Conservation (phyloP, 495 filamentous ascomycete species). For the Cudoniella acicularis region DNA sequence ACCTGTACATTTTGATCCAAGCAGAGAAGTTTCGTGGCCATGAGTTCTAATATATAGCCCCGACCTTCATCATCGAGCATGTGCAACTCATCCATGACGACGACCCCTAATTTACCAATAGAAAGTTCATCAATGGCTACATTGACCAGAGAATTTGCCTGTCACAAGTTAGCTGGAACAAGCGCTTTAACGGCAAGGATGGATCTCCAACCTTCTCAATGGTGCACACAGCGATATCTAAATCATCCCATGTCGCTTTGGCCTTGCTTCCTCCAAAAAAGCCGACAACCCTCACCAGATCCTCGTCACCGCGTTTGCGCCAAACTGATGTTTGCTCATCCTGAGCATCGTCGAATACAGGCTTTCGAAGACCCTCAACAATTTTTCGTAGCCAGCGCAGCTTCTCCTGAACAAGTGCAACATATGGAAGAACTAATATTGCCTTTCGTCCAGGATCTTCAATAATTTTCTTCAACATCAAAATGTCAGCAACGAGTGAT, state of each 20-base stretch:
- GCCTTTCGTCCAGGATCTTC: constrained; percentile 64
- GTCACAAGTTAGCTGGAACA: constrained; percentile 20
- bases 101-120: constrained; percentile 58
- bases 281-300: constrained; percentile 59
- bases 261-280: constrained; percentile 72
- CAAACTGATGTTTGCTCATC: constrained; percentile 29
- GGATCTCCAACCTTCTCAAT: constrained; percentile 74
- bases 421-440: constrained; percentile 75
- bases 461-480: constrained; percentile 70
- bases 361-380: constrained; percentile 59
- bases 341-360: constrained; percentile 20
- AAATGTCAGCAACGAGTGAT: constrained; percentile 70
- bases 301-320: constrained; percentile 41
- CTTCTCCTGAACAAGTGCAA: constrained; percentile 81
- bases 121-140: constrained; percentile 68
- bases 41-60: constrained; percentile 78
- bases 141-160: constrained; percentile 82
- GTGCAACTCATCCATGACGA: constrained; percentile 78
- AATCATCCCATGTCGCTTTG: constrained; percentile 64
- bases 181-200: constrained; percentile 2
- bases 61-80: constrained; percentile 78
- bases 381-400: constrained; percentile 70
- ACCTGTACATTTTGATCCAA: constrained; percentile 62
- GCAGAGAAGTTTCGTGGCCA: constrained; percentile 72
- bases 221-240: constrained; percentile 78